Base-by-base conservation (phyloP, 208 protist species). In the Angomonas ambiguus region DNA sequence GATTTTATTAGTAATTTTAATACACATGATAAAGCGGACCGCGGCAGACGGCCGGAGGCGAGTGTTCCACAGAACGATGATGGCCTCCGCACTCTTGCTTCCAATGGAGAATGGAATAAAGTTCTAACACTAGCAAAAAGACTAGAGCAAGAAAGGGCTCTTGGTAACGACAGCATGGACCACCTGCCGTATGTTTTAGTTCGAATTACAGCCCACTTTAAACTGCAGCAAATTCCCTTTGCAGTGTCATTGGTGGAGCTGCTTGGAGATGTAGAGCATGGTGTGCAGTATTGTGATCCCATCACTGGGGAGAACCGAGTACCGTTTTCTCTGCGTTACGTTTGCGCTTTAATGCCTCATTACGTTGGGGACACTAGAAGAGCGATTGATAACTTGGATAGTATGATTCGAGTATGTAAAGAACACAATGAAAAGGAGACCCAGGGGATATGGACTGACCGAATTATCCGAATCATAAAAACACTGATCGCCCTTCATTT, bases 301-400 rank as follows among this genome's bases (percentile, higher is more conserved):
- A 57, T 35, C 32, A 91, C 79, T 25, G 41, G 59, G 0, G 78
- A 88, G 60, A 86, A 76, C 65, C 65, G 91, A 28, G 87, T 78
- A 18, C 90, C 90, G 13, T 95, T 95, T 74, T 95, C 90, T 0
- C 71, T 95, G 28, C 78, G 78, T 11, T 82, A 93, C 70, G 53
- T 92, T 20, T 63, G 72, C 0, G 87, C 86, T 16, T 58, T 91
- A 42, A 45, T 95, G 33, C 90, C 90, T 18, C 62, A 79, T 45
- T 87, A 92, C 49, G 64, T 77, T 5, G 81, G 80, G n/a, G 73
- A 70, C 35, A 41, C 73, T 1, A 83, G 75, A 62, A 84, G 87
- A 48, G 72, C 87, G 2, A 78, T 88, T 61, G 65, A 77, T 11
- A 74, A 72, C 22, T 65, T 93, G 32, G 83, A 86, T 35, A 60